Evolutionary conservation across 73 alveolate genomes (phyloP).

Genomic region (Diophrys sp.): DNA sequence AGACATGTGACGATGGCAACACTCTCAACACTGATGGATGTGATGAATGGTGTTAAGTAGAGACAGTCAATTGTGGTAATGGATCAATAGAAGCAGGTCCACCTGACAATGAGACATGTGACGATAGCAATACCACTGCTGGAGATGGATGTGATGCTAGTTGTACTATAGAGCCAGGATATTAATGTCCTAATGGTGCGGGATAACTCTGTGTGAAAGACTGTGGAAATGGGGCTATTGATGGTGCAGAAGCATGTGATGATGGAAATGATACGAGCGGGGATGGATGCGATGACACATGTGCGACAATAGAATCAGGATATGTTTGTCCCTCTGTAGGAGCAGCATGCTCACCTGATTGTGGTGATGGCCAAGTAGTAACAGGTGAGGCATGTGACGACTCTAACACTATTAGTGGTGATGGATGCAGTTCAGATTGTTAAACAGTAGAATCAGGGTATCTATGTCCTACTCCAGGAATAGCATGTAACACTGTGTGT

Average conservation of each 20-base stretch:
- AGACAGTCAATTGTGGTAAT: conserved; percentile 2
- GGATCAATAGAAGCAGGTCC: neutral
- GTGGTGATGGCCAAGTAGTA: no score
- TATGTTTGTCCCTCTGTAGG: no score
- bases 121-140: conserved; percentile 37
- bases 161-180: conserved; percentile 31
- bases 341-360: no score
- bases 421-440: no score
- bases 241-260: conserved; percentile 20
- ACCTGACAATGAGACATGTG: conserved; percentile 20
- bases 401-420: no score
- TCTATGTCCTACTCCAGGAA: no score
- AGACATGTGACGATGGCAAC: conserved; percentile 50
- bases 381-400: no score
- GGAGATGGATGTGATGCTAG: conserved; percentile 36
- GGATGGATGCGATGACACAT: no score
- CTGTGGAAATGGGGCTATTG: conserved; percentile 10
- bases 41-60: conserved; percentile 9
- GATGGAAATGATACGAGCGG: conserved; percentile 63
- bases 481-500: no score
- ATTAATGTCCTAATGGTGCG: conserved; percentile 3
- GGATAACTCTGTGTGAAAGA: conserved; percentile 20
- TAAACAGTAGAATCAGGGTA: no score
- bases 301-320: no score
- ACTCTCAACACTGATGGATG: conserved; percentile 40